These are phyloP conservation scores for Talaromyces sp. DNA, from an alignment of 2,329 filamentous ascomycete species.

Conservation along the genomic window DNA sequence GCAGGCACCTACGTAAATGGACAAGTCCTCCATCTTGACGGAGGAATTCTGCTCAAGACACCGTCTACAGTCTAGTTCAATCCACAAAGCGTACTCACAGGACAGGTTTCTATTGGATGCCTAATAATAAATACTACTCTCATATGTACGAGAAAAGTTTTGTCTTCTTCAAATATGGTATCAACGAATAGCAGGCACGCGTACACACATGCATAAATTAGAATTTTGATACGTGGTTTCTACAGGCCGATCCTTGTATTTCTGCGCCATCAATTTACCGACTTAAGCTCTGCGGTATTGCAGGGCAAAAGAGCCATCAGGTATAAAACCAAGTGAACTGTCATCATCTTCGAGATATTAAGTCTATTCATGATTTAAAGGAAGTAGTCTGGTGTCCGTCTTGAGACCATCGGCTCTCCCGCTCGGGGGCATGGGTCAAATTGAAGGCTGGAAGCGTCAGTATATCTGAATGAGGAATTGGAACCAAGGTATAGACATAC, in stretches of 20 bases:
- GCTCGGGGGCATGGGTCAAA: constrained; percentile 97
- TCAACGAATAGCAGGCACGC: constrained; percentile 5
- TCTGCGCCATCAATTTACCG: constrained; percentile 4
- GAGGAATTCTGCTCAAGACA: constrained; percentile 17
- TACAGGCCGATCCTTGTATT: constrained; percentile 1
- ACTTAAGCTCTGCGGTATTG: not conserved
- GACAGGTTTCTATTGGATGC: not conserved
- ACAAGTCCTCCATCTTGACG: constrained; percentile 34
- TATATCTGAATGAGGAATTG: constrained; percentile 4
- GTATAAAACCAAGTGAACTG: constrained; percentile 9
- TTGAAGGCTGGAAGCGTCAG: constrained; percentile 67
- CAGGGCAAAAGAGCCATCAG: constrained; percentile 5
- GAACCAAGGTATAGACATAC: constrained; percentile 54
- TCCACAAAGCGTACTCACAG: not conserved
- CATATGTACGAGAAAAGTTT: constrained; percentile 3
- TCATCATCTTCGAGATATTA: constrained; percentile 11
- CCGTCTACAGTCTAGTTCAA: constrained; percentile 1
- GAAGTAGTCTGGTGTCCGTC: constrained; percentile 98
- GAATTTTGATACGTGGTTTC: constrained; percentile 7
- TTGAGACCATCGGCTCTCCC: constrained; percentile 97
- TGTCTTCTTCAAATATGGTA: constrained; percentile 2
- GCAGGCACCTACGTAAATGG: constrained; percentile 49
- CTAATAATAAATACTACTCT: constrained; percentile 4
- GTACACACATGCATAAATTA: constrained; percentile 6
- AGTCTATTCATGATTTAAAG: constrained; percentile 54